Conservation (phyloP, 228 moss, liverwort and hornwort species). For the Sphagnum magellanicum region DNA sequence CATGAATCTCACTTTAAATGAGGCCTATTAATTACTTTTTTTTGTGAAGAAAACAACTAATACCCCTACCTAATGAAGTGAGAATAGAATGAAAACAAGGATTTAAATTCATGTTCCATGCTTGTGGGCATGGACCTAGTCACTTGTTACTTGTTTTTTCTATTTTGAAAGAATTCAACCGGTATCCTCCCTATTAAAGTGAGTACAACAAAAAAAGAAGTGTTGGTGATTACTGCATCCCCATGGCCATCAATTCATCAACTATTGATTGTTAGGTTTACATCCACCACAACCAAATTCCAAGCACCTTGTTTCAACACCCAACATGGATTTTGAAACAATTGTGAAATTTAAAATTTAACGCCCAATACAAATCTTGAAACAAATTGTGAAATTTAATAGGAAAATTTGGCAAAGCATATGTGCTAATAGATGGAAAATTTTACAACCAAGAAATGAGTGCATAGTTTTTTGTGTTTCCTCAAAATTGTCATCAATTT, state of each 20-base stretch:
- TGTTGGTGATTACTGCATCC: constrained; percentile 6
- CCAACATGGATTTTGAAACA: not conserved
- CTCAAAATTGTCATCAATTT: not conserved
- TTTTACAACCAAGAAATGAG: not conserved
- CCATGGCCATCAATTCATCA: constrained; percentile 13
- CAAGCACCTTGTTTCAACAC: not conserved
- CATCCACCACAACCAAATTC: not conserved
- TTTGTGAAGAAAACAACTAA: not conserved
- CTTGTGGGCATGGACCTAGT: not conserved
- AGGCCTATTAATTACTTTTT: not conserved
- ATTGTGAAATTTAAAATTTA: not conserved
- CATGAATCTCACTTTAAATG: not conserved
- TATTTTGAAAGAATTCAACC: no score
- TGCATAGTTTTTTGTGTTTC: not conserved
- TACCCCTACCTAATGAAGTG: not conserved
- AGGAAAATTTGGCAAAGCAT: not conserved
- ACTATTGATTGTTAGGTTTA: constrained; percentile 17
- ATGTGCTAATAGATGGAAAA: no score
- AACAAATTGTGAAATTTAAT: not conserved
- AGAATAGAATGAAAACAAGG: not conserved
- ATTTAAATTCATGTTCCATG: not conserved
- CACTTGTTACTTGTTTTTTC: not conserved
- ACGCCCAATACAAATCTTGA: no score
- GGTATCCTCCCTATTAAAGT: constrained; percentile 10
- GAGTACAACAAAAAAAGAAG: constrained; percentile 10